Percentiles rank a stretch among this genome's conserved stretches.
Conservation (phyloP, 257 asterid species). For the Orobanche coerulescens region DNA sequence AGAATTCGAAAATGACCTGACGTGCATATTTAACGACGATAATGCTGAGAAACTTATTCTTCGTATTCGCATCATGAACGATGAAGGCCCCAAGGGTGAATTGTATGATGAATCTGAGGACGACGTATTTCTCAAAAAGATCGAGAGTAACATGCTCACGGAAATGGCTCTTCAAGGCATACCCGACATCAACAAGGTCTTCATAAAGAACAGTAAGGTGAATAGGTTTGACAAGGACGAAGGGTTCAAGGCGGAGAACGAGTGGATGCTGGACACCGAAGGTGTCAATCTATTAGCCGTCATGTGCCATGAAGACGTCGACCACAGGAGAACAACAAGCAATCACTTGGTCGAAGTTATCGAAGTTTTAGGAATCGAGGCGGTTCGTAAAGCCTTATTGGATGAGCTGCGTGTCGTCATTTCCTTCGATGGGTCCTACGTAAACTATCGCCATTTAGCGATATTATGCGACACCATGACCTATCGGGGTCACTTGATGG, state of each 20-base stretch:
- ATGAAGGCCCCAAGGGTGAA: slow-evolving; percentile 88
- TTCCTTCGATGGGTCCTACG: slow-evolving; percentile 96
- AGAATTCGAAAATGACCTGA: slow-evolving; percentile 84
- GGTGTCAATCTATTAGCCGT: slow-evolving; percentile 95
- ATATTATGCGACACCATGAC: slow-evolving; percentile 98
- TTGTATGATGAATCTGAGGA: slow-evolving; percentile 80
- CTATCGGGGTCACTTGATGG: slow-evolving; percentile 98
- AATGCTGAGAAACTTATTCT: slow-evolving; percentile 94
- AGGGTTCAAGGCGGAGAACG: slow-evolving; percentile 80
- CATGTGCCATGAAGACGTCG: slow-evolving; percentile 87
- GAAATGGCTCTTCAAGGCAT: slow-evolving; percentile 98
- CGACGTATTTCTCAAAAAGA: slow-evolving; percentile 92
- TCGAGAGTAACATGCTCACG: slow-evolving; percentile 93
- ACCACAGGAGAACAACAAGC: slow-evolving; percentile 82
- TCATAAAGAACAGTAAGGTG: slow-evolving; percentile 70
- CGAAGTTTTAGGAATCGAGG: slow-evolving; percentile 96
- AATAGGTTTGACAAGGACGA: slow-evolving; percentile 63
- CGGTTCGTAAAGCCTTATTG: slow-evolving; percentile 81
- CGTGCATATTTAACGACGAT: slow-evolving; percentile 90
- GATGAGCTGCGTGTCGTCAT: slow-evolving; percentile 96
- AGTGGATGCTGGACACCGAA: slow-evolving; percentile 98
- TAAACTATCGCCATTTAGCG: slow-evolving; percentile 89
- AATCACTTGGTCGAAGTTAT: slow-evolving; percentile 94
- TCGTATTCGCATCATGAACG: slow-evolving; percentile 94
- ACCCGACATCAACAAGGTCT: slow-evolving; percentile 90